Percentiles rank a stretch among this genome's conserved stretches.
Evolutionary conservation across 73 alveolate genomes (phyloP).

Genomic region (Tetrahymena thermophila): DNA sequence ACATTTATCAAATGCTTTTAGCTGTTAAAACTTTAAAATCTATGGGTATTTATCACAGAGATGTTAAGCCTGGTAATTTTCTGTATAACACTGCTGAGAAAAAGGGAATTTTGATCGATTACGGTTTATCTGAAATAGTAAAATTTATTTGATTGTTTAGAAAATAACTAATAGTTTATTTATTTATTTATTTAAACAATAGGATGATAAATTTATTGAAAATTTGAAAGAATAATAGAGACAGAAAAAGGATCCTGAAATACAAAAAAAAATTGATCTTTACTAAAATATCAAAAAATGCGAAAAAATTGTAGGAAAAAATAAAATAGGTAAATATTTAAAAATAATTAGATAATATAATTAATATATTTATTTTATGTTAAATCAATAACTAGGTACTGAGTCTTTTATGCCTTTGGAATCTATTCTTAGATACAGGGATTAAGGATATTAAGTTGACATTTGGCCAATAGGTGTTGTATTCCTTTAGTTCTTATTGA

Average conservation of each 20-base stretch:
- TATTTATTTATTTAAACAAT: neutral
- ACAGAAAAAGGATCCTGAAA: constrained; percentile 61
- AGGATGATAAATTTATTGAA: constrained; percentile 47
- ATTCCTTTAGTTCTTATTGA: constrained; percentile 70
- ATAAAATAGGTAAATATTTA: neutral
- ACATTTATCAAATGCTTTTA: constrained; percentile 70
- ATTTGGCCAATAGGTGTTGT: constrained; percentile 96
- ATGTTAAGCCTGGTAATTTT: constrained; percentile 91
- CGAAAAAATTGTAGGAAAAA: neutral
- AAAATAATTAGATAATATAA: too few relatives aligned
- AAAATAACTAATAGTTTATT: neutral
- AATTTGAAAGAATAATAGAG: constrained; percentile 66
- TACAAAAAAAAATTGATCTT: constrained; percentile 24
- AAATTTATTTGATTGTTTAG: constrained; percentile 23
- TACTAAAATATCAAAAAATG: constrained; percentile 54
- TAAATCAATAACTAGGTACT: constrained; percentile 58
- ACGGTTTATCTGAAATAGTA: constrained; percentile 88
- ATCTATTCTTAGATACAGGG: constrained; percentile 68
- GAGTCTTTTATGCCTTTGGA: constrained; percentile 93
- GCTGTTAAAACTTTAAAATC: constrained; percentile 68
- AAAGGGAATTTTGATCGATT: constrained; percentile 84
- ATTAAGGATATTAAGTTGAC: constrained; percentile 82
- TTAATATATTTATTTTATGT: neutral
- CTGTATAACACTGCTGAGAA: constrained; percentile 72
- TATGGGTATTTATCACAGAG: constrained; percentile 88